Evolutionary conservation across 1,284 basidiomycete species (phyloP), one percentile per base, ranked within the genome.

Genomic region (Vanrija humicola): DNA sequence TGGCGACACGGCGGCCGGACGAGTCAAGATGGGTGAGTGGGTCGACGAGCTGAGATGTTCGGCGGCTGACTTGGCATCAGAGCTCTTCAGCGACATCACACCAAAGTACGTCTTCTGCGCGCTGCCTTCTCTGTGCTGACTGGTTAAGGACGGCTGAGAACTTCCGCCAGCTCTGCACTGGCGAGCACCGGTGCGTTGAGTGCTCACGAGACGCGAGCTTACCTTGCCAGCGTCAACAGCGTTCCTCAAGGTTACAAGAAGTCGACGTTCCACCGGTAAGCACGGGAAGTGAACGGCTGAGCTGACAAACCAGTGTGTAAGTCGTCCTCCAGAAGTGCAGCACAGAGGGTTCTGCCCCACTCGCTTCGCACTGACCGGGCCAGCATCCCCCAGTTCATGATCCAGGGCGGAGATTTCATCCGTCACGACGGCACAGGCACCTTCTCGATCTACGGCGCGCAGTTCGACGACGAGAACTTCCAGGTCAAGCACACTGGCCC

Each of bases 381-480:
- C 47, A 73, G 70, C 0, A 74, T 75, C 46, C 68, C 68, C 85
- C 87, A 69, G 51, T 76, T 76, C 66, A 76, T 76, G 74, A 55
- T 69, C 19, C 74, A 76, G 63, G 73, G 72, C 21, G 71, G 91
- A 2, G 91, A 95, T 71, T 94, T 94, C 65, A 66, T 91, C 55
- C 18, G 93, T 90, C 68, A 93, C 2, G 94, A 98, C 66, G 95
- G 95, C 19, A 97, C 94, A 0, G 96, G 95, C 1, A 86, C 87
- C 0, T 91, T 92, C 73, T 93, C 89, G 25, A 94, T 98, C 69
- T 98, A 97, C 69, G 95, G 95, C 28, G 86, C 89, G 69, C 89
- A 91, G 65, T 94, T 94, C 65, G 88, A 87, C 82, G 95, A 98
- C 68, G 95, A 98, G 79, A 97, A 93, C 75, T 98, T 98, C 69